Conservation (phyloP, 2,329 filamentous ascomycete genomes). For the Bipolaris sorokiniana region DNA sequence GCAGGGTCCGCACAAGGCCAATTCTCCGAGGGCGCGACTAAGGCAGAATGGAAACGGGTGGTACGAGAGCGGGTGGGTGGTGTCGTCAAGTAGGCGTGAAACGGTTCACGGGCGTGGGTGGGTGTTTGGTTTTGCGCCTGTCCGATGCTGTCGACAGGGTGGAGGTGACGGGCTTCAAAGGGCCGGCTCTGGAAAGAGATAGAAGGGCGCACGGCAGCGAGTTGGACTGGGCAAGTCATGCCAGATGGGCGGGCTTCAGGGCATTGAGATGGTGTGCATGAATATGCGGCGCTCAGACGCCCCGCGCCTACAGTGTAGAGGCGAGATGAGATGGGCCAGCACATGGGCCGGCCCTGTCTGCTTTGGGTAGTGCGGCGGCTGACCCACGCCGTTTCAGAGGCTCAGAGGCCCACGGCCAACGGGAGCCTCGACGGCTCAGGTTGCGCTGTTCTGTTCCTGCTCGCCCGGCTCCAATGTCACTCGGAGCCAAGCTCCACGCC, state of each 20-base stretch:
- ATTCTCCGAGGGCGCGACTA: too few relatives aligned
- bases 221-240: neutral
- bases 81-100: too few relatives aligned
- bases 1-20: too few relatives aligned
- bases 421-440: conserved; percentile 12
- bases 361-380: conserved; percentile 16
- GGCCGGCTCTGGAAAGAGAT: too few relatives aligned
- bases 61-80: too few relatives aligned
- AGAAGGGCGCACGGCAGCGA: too few relatives aligned
- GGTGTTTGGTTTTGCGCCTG: too few relatives aligned
- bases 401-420: conserved; percentile 26
- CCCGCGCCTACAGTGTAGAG: neutral
- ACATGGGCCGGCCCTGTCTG: conserved; percentile 13
- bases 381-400: conserved; percentile 25
- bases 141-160: too few relatives aligned
- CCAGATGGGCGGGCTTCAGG: neutral
- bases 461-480: conserved; percentile 27
- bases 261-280: neutral
- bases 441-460: conserved; percentile 20
- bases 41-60: too few relatives aligned
- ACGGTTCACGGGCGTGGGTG: too few relatives aligned
- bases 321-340: neutral
- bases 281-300: conserved; percentile 7
- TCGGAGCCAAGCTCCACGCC: conserved; percentile 34
- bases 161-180: too few relatives aligned